Conservation (phyloP, 1,139 yeast species). For the Taphrina deformans region DNA sequence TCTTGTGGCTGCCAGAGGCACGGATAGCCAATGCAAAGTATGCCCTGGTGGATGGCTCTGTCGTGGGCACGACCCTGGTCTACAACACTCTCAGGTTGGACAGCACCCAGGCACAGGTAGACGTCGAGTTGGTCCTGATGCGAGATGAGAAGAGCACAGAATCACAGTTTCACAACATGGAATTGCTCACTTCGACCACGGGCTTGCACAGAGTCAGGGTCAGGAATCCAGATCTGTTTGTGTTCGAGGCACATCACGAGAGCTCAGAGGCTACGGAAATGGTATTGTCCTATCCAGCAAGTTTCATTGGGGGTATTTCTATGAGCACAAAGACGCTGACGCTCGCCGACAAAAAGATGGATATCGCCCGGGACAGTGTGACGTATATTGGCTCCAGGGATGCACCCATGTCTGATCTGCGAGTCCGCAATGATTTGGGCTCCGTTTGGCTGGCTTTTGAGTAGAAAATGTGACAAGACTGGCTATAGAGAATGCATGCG, state of each 20-base stretch:
- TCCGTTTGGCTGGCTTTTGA: slow-evolving; percentile 2
- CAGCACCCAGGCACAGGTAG: slow-evolving; percentile 8
- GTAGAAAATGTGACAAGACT: background rate
- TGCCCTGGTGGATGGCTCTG: background rate
- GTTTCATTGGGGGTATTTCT: slow-evolving; percentile 4
- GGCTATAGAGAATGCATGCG: background rate
- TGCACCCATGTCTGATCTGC: slow-evolving; percentile 8
- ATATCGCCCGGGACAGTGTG: background rate
- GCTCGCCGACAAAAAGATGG: background rate
- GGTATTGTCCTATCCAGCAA: background rate
- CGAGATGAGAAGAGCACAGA: slow-evolving; percentile 1
- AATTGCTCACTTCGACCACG: background rate
- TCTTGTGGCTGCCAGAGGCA: slow-evolving; percentile 16
- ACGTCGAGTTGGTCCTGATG: slow-evolving; percentile 20
- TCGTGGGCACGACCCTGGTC: slow-evolving; percentile 21
- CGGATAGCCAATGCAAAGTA: background rate
- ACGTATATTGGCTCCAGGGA: background rate
- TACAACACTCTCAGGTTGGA: slow-evolving; percentile 4
- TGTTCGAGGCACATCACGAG: slow-evolving; percentile 6
- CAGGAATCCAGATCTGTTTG: slow-evolving; percentile 2
- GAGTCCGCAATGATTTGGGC: slow-evolving; percentile 13
- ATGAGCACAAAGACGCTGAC: background rate
- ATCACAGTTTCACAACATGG: background rate
- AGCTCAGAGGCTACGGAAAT: slow-evolving; percentile 7
- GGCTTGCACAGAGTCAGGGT: background rate